These are phyloP conservation scores for Craterostigma plantagineum DNA, from an alignment of 257 asterid genomes.

Conservation along the genomic window DNA sequence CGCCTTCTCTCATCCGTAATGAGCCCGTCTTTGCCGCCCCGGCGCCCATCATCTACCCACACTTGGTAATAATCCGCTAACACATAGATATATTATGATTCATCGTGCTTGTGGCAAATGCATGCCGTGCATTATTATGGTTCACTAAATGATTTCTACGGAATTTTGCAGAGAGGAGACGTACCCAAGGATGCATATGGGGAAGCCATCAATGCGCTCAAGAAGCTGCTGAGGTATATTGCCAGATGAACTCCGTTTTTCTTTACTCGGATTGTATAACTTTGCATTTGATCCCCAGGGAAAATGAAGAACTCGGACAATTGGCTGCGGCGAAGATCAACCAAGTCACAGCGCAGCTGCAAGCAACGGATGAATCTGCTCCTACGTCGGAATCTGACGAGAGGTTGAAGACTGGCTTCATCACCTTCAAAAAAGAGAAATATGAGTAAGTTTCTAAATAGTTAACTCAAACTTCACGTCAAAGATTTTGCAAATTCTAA, in stretches of 20 bases:
- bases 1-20: constrained; percentile 63
- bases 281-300: constrained; percentile 23
- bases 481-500: constrained; percentile 7
- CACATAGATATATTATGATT: too few species aligned
- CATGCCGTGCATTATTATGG: too few species aligned
- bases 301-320: constrained; percentile 61
- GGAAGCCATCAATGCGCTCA: constrained; percentile 67
- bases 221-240: constrained; percentile 87
- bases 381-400: constrained; percentile 31
- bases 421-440: constrained; percentile 71
- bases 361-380: constrained; percentile 23
- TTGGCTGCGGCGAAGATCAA: constrained; percentile 62
- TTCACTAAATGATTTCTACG: background rate
- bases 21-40: constrained; percentile 93
- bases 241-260: too few species aligned
- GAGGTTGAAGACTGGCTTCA: constrained; percentile 60
- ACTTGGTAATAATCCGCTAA: constrained; percentile 23
- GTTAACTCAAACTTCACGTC: background rate
- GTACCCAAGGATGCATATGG: constrained; percentile 59
- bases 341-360: constrained; percentile 50
- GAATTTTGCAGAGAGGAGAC: constrained; percentile 52
- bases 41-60: constrained; percentile 65
- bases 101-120: too few species aligned
- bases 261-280: too few species aligned
- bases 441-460: constrained; percentile 37